phyloP scores from a whole-genome alignment of 2,329 filamentous ascomycete species.

The Acrocalymma vagum region DNA sequence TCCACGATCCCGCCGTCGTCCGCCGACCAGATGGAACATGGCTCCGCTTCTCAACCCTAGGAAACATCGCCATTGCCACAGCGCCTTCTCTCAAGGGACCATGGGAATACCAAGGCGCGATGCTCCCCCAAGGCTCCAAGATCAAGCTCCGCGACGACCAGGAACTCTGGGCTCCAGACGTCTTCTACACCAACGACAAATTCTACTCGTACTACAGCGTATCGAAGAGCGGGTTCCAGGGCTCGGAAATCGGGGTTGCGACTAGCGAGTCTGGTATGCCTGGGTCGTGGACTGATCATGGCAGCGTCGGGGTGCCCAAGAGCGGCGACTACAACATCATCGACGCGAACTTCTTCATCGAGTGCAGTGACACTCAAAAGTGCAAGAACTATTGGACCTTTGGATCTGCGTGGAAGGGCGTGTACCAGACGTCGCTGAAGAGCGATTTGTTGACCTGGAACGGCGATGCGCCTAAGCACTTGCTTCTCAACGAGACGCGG shows the following conservation, averaged over 20 bases:
- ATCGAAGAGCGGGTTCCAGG: slow-evolving; percentile 65
- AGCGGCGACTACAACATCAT: slow-evolving; percentile 56
- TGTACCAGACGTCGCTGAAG: slow-evolving; percentile 65
- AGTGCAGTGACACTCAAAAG: slow-evolving; percentile 26
- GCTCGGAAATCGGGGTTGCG: slow-evolving; percentile 66
- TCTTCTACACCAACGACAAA: slow-evolving; percentile 33
- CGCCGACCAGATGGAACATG: slow-evolving; percentile 7
- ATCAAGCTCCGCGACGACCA: slow-evolving; percentile 9
- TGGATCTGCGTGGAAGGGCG: slow-evolving; percentile 71
- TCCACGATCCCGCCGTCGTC: slow-evolving; percentile 10
- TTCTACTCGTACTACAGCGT: slow-evolving; percentile 71
- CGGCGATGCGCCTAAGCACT: slow-evolving; percentile 8
- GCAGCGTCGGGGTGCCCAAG: slow-evolving; percentile 51
- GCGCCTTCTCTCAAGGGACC: slow-evolving; percentile 13
- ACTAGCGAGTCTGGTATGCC: slow-evolving; percentile 55
- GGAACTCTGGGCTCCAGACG: slow-evolving; percentile 20
- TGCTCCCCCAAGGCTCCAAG: slow-evolving; percentile 9
- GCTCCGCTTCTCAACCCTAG: slow-evolving; percentile 15
- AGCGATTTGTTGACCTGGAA: slow-evolving; percentile 10
- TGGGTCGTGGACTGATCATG: slow-evolving; percentile 66
- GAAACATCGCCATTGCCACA: slow-evolving; percentile 19
- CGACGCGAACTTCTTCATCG: slow-evolving; percentile 53
- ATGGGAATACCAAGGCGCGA: slow-evolving; percentile 11
- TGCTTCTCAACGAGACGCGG: slow-evolving; percentile 10
- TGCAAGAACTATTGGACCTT: slow-evolving; percentile 61